A percentile compares a stretch with the other conserved stretches of the same genome.
Evolutionary conservation across 1,284 basidiomycete species (phyloP).

Genomic region (Apiotrichum mycotoxinovorans): DNA sequence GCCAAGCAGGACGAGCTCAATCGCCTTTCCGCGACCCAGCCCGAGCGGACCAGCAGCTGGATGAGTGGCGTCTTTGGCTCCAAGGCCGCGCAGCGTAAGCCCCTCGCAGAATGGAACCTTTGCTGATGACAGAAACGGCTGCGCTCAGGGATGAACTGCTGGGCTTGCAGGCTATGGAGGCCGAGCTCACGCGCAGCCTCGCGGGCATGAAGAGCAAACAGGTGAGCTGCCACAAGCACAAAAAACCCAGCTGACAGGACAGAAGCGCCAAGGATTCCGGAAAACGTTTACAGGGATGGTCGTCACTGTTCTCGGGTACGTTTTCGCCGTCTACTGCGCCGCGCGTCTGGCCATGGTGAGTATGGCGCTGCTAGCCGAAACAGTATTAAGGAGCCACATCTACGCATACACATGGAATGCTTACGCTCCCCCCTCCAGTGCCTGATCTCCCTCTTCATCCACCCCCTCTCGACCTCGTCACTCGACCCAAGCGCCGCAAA

Average conservation of each 20-base stretch:
- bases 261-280: slow-evolving; percentile 45
- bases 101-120: background rate
- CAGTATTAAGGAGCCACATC: no score
- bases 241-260: background rate
- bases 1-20: slow-evolving; percentile 40
- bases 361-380: background rate
- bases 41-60: slow-evolving; percentile 23
- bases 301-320: slow-evolving; percentile 44
- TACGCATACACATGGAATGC: background rate
- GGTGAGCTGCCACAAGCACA: slow-evolving; percentile 16
- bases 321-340: slow-evolving; percentile 48
- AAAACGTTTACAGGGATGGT: slow-evolving; percentile 38
- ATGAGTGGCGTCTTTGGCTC: slow-evolving; percentile 41
- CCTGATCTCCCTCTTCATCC: slow-evolving; percentile 41
- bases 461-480: slow-evolving; percentile 30
- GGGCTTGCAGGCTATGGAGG: slow-evolving; percentile 45
- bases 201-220: slow-evolving; percentile 41
- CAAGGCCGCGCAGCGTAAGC: slow-evolving; percentile 29
- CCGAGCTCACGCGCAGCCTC: slow-evolving; percentile 36
- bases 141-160: slow-evolving; percentile 36
- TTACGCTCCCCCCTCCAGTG: slow-evolving; percentile 24
- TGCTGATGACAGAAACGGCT: slow-evolving; percentile 13
- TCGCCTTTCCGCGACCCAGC: slow-evolving; percentile 13
- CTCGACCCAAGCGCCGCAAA: slow-evolving; percentile 12
- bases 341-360: slow-evolving; percentile 46